These are phyloP conservation scores for Claviceps lovelessii DNA, from an alignment of 2,329 filamentous ascomycete genomes.

Conservation along the genomic window DNA sequence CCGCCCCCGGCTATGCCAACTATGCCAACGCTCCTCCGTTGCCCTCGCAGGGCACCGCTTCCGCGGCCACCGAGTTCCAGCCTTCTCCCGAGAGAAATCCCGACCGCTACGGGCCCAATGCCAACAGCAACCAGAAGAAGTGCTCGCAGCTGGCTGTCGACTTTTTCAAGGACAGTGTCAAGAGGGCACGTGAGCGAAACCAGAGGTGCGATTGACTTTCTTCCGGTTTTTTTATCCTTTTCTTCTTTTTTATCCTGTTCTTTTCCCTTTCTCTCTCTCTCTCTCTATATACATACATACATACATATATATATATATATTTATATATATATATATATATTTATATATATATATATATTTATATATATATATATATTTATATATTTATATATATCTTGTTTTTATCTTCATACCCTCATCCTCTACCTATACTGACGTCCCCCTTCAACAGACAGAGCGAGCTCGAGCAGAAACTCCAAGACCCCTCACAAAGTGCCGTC, in stretches of 20 bases:
- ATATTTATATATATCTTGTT: no score
- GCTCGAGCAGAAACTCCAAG: constrained; percentile 71
- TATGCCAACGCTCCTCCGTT: constrained; percentile 51
- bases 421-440: background rate
- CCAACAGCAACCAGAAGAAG: constrained; percentile 57
- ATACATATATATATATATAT: no score
- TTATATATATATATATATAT: no score
- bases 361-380: no score
- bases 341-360: no score
- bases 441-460: constrained; percentile 59
- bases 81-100: constrained; percentile 74
- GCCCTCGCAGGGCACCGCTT: constrained; percentile 40
- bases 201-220: background rate
- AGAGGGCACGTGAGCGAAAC: background rate
- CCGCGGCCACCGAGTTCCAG: constrained; percentile 58
- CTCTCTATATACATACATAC: background rate
- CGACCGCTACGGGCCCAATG: constrained; percentile 39
- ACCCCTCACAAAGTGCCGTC: constrained; percentile 57
- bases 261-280: background rate
- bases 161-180: constrained; percentile 58
- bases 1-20: constrained; percentile 45
- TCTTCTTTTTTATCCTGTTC: no score
- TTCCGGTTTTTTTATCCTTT: background rate
- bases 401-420: background rate
- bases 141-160: constrained; percentile 61